A percentile compares a stretch with the other conserved stretches of the same genome.
Conservation (phyloP, 352 stramenopile species). For the Phytophthora quininea region DNA sequence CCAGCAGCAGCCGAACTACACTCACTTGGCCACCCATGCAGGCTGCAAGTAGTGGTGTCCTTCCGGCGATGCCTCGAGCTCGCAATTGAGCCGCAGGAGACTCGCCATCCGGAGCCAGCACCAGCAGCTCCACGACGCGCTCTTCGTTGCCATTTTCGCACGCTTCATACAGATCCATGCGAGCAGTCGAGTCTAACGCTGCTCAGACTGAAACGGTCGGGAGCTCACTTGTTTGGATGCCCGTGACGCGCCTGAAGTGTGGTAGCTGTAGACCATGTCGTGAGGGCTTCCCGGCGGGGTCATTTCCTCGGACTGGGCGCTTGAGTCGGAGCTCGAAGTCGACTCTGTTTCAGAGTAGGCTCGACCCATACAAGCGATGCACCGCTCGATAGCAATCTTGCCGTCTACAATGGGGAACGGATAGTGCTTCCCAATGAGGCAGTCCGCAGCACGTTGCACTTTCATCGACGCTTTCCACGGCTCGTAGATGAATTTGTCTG, state of each 20-base stretch:
- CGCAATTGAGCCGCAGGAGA: slow-evolving; percentile 25
- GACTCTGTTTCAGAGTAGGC: slow-evolving; percentile 35
- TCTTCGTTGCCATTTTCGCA: slow-evolving; percentile 88
- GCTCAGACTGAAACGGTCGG: slow-evolving; percentile 21
- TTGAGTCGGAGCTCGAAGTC: slow-evolving; percentile 11
- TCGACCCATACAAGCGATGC: slow-evolving; percentile 90
- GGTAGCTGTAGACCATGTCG: slow-evolving; percentile 43
- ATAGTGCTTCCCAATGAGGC: slow-evolving; percentile 94
- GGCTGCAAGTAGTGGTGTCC: slow-evolving; percentile 68
- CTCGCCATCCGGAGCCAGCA: slow-evolving; percentile 37
- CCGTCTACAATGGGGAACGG: slow-evolving; percentile 96
- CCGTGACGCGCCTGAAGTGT: slow-evolving; percentile 1
- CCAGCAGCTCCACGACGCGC: slow-evolving; percentile 74
- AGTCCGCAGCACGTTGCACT: slow-evolving; percentile 85
- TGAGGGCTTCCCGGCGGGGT: slow-evolving; percentile 21
- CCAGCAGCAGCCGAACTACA: slow-evolving; percentile 69
- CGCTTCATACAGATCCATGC: slow-evolving; percentile 81
- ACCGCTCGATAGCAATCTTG: slow-evolving; percentile 86
- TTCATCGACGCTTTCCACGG: slow-evolving; percentile 94
- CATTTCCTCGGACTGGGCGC: background rate
- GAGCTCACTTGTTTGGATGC: slow-evolving; percentile 15
- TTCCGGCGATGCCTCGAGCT: slow-evolving; percentile 50
- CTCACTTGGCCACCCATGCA: slow-evolving; percentile 70
- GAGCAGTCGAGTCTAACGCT: slow-evolving; percentile 17
- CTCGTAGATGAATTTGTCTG: slow-evolving; percentile 96